Evolutionary conservation across 1,284 basidiomycete genomes (phyloP), one percentile per base, ranked within the genome.

Genomic region (Testicularia cyperi): DNA sequence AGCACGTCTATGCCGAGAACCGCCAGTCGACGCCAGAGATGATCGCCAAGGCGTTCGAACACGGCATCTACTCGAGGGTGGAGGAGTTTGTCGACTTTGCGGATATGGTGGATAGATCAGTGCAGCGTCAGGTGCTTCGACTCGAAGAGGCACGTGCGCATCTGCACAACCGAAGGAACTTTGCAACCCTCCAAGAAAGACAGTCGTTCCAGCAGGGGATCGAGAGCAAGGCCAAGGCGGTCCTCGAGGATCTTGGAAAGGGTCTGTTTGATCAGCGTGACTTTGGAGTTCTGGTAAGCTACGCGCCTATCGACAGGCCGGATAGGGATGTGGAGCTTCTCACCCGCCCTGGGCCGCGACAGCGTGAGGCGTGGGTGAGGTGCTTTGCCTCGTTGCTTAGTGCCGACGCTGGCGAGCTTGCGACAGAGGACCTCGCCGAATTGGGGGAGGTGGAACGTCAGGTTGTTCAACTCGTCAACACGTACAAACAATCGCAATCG

Each of bases 51-150:
- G 56, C 63, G 12, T 34, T 68, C n/a, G 54, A 65, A 30, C 47
- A 58, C 43, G 68, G 63, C 12, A 70, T 57, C 29, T 70, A 57
- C 34, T 70, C 68, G 3, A 35, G 65, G 3, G 48, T 66, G 3
- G 55, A 67, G 21, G 68, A 70, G 31, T 65, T 70, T 33, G 46
- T 70, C 30, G 62, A 68, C 3, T 70, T 70, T 34, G 54, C 46
- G 14, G 42, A 68, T 38, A 40, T 48, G 32, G 16, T 70, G 15
- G 56, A 68, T 13, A 15, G 54, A 2, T 70, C 68, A 4, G 20
- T 66, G 32, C 53, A 64, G 22, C 36, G 60, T 2, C 62, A 62
- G 42, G 32, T 65, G 24, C 18, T 44, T 27, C 18, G 51, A 2
- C 24, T 64, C 35, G 63, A 66, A 27, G 47, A 56, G 33, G 48